These are phyloP conservation scores for Hibiscus syriacus DNA, from an alignment of 345 rosid species.

Conservation along the genomic window DNA sequence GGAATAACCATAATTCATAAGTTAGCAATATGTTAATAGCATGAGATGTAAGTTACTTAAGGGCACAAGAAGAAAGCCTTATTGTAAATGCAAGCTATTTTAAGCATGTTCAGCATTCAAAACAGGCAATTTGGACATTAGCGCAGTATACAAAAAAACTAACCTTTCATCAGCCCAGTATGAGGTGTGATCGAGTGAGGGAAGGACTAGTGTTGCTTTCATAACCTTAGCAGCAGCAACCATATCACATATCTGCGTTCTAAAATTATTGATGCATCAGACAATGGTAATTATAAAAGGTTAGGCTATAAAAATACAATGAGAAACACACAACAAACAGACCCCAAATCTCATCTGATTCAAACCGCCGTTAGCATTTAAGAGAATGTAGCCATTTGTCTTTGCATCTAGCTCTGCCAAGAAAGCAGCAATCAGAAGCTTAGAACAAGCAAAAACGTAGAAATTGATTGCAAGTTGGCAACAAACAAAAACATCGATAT, in stretches of 20 bases:
- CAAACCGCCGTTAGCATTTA: conserved; percentile 95
- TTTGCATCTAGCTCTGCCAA: conserved; percentile 62
- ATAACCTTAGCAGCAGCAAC: conserved; percentile 80
- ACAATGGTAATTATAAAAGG: conserved; percentile 1
- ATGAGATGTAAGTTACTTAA: too few species aligned
- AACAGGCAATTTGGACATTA: not conserved
- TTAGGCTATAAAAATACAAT: conserved; percentile 11
- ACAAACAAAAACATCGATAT: not conserved
- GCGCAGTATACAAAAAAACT: not conserved
- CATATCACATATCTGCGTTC: conserved; percentile 96
- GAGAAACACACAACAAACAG: conserved; percentile 41
- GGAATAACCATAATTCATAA: too few species aligned
- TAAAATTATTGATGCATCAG: conserved; percentile 48
- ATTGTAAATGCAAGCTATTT: not conserved
- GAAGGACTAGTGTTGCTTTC: conserved; percentile 94
- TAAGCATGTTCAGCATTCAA: not conserved
- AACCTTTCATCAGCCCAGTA: conserved; percentile 96
- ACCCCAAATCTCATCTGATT: conserved; percentile 99
- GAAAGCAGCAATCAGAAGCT: conserved; percentile 11
- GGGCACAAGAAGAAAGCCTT: conserved; percentile 1
- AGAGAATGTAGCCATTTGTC: conserved; percentile 77
- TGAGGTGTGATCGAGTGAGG: conserved; percentile 82
- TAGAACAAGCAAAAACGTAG: not conserved
- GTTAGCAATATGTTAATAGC: too few species aligned
- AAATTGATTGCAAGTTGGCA: conserved; percentile 1